These are phyloP conservation scores for Hysterium pulicare DNA, from an alignment of 2,329 filamentous ascomycete genomes.

Conservation along the genomic window DNA sequence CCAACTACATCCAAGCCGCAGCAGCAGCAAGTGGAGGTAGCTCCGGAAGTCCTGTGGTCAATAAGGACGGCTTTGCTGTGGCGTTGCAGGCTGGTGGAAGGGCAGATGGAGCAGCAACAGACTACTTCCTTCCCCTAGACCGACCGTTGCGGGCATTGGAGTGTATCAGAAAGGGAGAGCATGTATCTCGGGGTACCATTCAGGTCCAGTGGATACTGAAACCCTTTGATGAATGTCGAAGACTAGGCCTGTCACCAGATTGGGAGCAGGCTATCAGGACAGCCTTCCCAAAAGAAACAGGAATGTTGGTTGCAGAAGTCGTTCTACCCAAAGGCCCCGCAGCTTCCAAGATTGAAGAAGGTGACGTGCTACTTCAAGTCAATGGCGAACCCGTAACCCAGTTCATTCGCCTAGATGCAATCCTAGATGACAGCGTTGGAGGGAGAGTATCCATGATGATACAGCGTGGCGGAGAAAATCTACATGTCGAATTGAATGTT, in stretches of 20 bases:
- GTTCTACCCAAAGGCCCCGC: constrained; percentile 88
- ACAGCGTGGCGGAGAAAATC: constrained; percentile 82
- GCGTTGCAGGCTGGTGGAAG: constrained; percentile 91
- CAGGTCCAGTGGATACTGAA: constrained; percentile 97
- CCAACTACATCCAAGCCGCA: constrained; percentile 95
- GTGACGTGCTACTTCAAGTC: constrained; percentile 88
- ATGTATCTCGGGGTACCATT: constrained; percentile 88
- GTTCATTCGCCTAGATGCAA: constrained; percentile 86
- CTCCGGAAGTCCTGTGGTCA: constrained; percentile 97
- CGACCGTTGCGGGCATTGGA: constrained; percentile 82
- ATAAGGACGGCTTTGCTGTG: constrained; percentile 87
- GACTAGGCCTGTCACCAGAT: constrained; percentile 76
- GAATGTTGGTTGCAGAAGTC: constrained; percentile 95
- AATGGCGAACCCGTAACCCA: constrained; percentile 91
- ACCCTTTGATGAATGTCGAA: constrained; percentile 93
- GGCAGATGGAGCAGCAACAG: constrained; percentile 91
- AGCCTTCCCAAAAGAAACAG: constrained; percentile 86
- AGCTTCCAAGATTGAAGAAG: constrained; percentile 83
- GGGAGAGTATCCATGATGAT: constrained; percentile 74
- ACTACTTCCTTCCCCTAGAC: constrained; percentile 94
- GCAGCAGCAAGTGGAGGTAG: constrained; percentile 94
- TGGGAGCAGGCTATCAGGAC: constrained; percentile 85
- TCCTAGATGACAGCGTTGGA: constrained; percentile 83
- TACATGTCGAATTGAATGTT: constrained; percentile 80
- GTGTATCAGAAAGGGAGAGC: constrained; percentile 73